Percentiles rank a stretch among this genome's conserved stretches.
These are phyloP conservation scores for Xerocomus brunneocitrinus DNA, from an alignment of 768 basidiomycete species.

Conservation along the genomic window DNA sequence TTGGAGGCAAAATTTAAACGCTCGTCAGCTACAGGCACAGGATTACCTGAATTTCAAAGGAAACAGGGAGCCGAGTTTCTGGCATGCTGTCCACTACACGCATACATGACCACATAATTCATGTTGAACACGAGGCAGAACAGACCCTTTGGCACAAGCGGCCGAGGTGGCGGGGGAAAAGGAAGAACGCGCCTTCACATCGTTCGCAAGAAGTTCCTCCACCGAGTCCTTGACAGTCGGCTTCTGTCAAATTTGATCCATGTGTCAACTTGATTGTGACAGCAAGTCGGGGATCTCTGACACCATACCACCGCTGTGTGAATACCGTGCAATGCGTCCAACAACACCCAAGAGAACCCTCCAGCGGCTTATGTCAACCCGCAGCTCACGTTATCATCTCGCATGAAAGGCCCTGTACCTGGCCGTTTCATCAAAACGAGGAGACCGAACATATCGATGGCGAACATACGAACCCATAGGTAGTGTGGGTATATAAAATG, in stretches of 20 bases:
- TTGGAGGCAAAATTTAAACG: conserved; percentile 25
- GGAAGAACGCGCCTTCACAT: conserved; percentile 3
- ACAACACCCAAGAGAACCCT: not conserved
- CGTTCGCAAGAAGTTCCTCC: conserved; percentile 9
- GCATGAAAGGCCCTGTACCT: not conserved
- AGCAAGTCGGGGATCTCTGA: not conserved
- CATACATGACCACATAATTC: conserved; percentile 11
- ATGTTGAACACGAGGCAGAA: conserved; percentile 23
- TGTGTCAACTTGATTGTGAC: conserved; percentile 4
- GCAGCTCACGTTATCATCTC: not conserved
- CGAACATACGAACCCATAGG: conserved; percentile 8
- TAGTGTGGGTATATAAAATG: conserved; percentile 7
- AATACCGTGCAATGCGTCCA: conserved; percentile 6
- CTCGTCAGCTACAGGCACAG: conserved; percentile 14
- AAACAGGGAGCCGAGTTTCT: not conserved
- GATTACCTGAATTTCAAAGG: conserved; percentile 5
- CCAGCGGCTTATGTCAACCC: conserved; percentile 2
- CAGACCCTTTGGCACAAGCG: conserved; percentile 11
- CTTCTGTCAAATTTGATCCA: conserved; percentile 9
- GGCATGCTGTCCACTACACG: conserved; percentile 13
- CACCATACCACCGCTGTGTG: not conserved
- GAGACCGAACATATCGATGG: conserved; percentile 7
- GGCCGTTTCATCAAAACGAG: conserved; percentile 22
- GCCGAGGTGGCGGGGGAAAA: conserved; percentile 5
- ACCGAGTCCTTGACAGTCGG: conserved; percentile 3